Base-by-base conservation (phyloP, 495 filamentous ascomycete genomes). In the Xylaria bambusicola region DNA sequence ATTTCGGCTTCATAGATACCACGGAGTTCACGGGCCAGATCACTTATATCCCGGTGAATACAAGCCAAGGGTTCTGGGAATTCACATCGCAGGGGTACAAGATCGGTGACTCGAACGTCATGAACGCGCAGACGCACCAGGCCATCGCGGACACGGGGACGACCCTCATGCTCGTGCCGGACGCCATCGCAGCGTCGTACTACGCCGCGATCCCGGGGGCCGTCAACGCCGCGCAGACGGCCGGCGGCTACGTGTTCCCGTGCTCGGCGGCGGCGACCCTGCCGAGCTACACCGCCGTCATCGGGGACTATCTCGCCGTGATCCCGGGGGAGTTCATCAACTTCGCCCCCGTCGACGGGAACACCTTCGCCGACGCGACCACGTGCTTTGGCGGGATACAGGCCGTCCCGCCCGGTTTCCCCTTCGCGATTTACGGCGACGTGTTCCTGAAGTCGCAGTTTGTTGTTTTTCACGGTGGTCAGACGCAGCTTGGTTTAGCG, bases 391-490 rank as follows among this genome's bases (percentile, higher is more conserved):
- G 88, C 35, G 85, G 85, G 18, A 79, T 90, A 44, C 88, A 91
- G 77, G 77, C 75, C 52, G 78, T 62, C 4, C 62, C 86, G 58
- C 71, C 73, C 24, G 83, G 83, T 33, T 77, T 91, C 38, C 81
- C 76, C 17, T 85, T 90, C 67, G 82, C 82, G 35, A 92, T 96
- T 65, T 88, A 91, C 54, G 90, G 91, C 23, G 90, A 93, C 59
- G 82, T 93, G 56, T 93, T 93, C 74, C 80, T 95, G 58, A 93
- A 94, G 81, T 82, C 82, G 68, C 86, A 91, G 71, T 93, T 89
- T 60, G 89, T 87, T 10, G 85, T 95, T 3, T 92, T 92, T 63
- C 84, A 92, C 55, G 75, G 78, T 31, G 74, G 74, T 29, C 6
- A 60, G 36, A 71, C 76, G 75, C 69, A 76, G 51, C 69, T 91